These are phyloP conservation scores for Tetrapisispora fleetii DNA, from an alignment of 805 yeast genomes.

Conservation along the genomic window DNA sequence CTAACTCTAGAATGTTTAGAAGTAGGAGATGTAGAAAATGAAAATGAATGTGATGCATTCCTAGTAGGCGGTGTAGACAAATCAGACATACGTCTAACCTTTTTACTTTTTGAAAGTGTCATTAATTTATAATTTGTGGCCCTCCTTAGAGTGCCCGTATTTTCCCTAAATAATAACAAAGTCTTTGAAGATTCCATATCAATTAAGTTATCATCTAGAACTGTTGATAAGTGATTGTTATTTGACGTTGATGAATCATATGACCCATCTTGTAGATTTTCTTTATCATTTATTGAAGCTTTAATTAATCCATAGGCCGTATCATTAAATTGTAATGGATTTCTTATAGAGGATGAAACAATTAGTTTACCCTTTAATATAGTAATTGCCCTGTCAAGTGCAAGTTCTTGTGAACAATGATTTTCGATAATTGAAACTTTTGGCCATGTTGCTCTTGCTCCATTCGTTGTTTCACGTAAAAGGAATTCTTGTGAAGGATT, in stretches of 20 bases:
- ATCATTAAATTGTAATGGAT: conserved; percentile 20
- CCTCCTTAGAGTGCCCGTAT: conserved; percentile 7
- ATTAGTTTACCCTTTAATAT: conserved; percentile 51
- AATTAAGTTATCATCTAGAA: conserved; percentile 22
- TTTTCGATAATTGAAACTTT: conserved; percentile 72
- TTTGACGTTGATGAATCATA: not conserved
- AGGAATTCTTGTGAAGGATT: conserved; percentile 77
- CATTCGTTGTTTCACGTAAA: conserved; percentile 53
- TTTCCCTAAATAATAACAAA: conserved; percentile 14
- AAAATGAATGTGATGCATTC: conserved; percentile 12
- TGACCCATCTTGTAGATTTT: not conserved
- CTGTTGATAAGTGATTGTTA: conserved; percentile 6
- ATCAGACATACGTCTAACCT: conserved; percentile 18
- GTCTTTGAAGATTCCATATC: conserved; percentile 20
- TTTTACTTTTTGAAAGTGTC: not conserved
- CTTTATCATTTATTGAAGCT: conserved; percentile 7
- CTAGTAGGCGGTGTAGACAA: conserved; percentile 10
- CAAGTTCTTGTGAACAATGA: conserved; percentile 85
- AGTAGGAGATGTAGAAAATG: conserved; percentile 16
- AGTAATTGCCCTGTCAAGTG: conserved; percentile 67
- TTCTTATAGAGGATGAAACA: conserved; percentile 23
- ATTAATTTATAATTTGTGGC: conserved; percentile 1
- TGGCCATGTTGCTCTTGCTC: conserved; percentile 91
- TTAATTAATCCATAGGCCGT: conserved; percentile 17
- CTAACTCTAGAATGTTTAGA: conserved; percentile 9